Evolutionary conservation across 768 basidiomycete genomes (phyloP), one percentile per base, ranked within the genome.

Genomic region (Boletus reticulatus): DNA sequence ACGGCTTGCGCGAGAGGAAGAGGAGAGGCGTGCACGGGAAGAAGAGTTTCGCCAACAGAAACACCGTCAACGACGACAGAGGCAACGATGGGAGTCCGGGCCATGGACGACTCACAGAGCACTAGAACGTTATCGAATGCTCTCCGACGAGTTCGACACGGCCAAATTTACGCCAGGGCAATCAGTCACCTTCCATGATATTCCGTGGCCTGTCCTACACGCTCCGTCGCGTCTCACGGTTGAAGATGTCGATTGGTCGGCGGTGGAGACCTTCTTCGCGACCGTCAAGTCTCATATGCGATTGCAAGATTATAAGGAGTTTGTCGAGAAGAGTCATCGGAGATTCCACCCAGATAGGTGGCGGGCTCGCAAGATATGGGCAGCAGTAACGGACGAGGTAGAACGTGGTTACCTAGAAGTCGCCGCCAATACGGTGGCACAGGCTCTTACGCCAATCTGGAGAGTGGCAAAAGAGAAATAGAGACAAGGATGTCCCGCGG

Each of bases 271-370:
- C 20, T 93, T 93, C 69, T 92, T 92, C 63, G 69, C 69, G 16
- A 75, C 75, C 6, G 78, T 85, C 27, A 76, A 75, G 61, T 56
- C 60, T 17, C 76, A 79, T 43, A 78, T 89, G 78, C 77, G 82
- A 22, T 51, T 69, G 17, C 81, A 85, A 66, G 86, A 88, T 47
- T 91, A 82, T 71, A 83, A 80, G 63, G 68, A 67, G 2, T 79
- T 92, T 52, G 77, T 92, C 4, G 82, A 88, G 72, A 84, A 83
- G 63, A 87, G 85, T 61, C 81, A 90, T 62, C 78, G 82, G 39
- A 73, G 89, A 49, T 92, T 91, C 67, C 92, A 92, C 61, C 88
- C 89, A 2, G 90, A 92, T 68, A 74, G 87, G 56, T 94, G 89
- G 91, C 76, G 84, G 42, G 83, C 86, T 31, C 77, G 86, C 41